Base-by-base conservation (phyloP, 1,139 yeast species). In the Pichia sp. region DNA sequence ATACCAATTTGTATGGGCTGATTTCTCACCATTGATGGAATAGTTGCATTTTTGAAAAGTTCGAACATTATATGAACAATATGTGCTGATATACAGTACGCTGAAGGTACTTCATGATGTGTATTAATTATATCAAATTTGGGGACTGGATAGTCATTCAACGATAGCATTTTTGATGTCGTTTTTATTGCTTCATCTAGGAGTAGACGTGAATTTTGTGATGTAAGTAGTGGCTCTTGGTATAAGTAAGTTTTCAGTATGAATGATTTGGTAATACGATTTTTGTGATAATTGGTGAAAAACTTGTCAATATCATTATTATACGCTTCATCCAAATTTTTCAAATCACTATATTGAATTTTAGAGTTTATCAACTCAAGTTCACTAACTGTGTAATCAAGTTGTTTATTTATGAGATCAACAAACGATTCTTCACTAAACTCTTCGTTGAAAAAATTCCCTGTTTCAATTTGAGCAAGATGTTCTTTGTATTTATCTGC, bases 91-190 rank as follows among this genome's bases (percentile, higher is more conserved):
- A 57, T 42, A 43, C 61, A 55, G 17, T 30, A 30, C 3, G 32
- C 21, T 18, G 32, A 18, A 14, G 38, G 35, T 2, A 54, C 41
- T 17, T 39, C 18, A 5, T 41, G 14, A 12, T 38, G 34, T 7
- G 38, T 9, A n/a, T 35, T 37, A 6, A 19, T 20, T 3, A 52
- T 34, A 4, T 38, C 38, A 17, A 56, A 51, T 14, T 41, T 47
- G 3, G 59, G 59, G 11, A 51, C 40, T 12, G 60, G 60, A 38
- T 56, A 56, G 26, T 51, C 56, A 30, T 56, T 56, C n/a, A 56
- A 36, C 2, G 49, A 45, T 11, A 56, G 39, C 12, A 55, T 50
- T 4, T 43, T 39, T 7, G 47, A 42, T 4, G 60, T 56, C 32
- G 49, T 46, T 20, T 46, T 40, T 17, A 54, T 49, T 1, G 56